phyloP scores from a whole-genome alignment of 2,329 filamentous ascomycete genomes.

The Graphilbum fragrans region DNA sequence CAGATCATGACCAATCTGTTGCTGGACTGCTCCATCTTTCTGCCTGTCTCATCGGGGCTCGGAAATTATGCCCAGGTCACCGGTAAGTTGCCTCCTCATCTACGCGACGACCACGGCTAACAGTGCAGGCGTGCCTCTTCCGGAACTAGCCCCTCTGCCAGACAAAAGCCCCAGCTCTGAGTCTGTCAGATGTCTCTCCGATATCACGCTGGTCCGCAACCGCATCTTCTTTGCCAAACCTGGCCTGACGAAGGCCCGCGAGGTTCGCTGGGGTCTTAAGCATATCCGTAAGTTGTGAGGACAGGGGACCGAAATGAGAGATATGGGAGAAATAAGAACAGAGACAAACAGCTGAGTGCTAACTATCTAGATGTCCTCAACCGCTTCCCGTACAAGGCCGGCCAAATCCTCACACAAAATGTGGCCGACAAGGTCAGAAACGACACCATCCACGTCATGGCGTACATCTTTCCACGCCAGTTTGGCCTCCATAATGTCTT shows the following conservation, averaged over 20 bases:
- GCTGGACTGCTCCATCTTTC: conserved; percentile 66
- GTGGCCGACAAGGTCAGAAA: conserved; percentile 20
- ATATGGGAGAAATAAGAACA: neutral
- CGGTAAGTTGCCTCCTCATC: conserved; percentile 43
- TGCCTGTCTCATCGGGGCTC: conserved; percentile 42
- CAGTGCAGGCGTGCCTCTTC: too few relatives aligned
- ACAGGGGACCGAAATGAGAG: neutral
- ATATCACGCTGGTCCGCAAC: conserved; percentile 66
- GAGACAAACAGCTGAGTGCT: conserved; percentile 12
- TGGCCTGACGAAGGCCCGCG: conserved; percentile 53
- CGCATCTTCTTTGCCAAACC: conserved; percentile 79
- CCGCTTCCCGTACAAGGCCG: conserved; percentile 39
- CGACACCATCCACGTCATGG: conserved; percentile 62
- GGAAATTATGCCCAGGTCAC: conserved; percentile 69
- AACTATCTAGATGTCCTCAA: conserved; percentile 85
- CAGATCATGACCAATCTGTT: conserved; percentile 67
- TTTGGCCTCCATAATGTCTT: conserved; percentile 92
- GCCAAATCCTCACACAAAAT: conserved; percentile 1
- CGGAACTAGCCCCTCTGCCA: conserved; percentile 2
- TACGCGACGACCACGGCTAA: too few relatives aligned
- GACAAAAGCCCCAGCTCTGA: too few relatives aligned
- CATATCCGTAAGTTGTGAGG: conserved; percentile 57
- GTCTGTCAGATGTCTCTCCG: conserved; percentile 28
- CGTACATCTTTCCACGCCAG: conserved; percentile 87
- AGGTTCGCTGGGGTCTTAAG: conserved; percentile 61